Conservation (phyloP, 768 basidiomycete species). For the Amanita pallidorosea region DNA sequence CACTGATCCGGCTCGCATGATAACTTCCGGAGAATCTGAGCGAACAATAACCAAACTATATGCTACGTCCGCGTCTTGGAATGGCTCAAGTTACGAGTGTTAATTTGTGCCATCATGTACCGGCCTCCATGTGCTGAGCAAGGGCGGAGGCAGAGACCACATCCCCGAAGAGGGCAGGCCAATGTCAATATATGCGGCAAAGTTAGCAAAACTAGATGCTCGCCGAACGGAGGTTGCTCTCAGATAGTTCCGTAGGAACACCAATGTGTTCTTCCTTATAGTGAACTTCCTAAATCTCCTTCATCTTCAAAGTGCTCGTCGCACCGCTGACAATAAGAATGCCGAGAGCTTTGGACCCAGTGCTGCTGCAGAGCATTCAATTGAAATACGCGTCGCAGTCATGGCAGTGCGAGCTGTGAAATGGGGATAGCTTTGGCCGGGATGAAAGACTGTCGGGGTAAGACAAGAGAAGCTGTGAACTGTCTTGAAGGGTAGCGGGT, state of each 20-base stretch:
- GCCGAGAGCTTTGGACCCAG: slow-evolving; percentile 35
- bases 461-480: too few relatives aligned
- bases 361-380: slow-evolving; percentile 32
- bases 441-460: not conserved
- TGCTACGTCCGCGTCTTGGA: too few relatives aligned
- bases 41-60: slow-evolving; percentile 3
- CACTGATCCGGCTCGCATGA: slow-evolving; percentile 45
- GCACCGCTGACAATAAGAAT: slow-evolving; percentile 47
- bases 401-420: slow-evolving; percentile 20
- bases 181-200: not conserved
- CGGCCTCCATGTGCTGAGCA: slow-evolving; percentile 17
- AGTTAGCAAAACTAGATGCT: not conserved
- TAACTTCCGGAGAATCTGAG: slow-evolving; percentile 23
- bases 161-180: slow-evolving; percentile 26
- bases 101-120: too few relatives aligned
- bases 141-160: slow-evolving; percentile 39
- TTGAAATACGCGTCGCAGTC: slow-evolving; percentile 38
- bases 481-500: too few relatives aligned
- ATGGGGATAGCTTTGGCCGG: not conserved
- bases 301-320: slow-evolving; percentile 26
- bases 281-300: slow-evolving; percentile 28
- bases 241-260: slow-evolving; percentile 32
- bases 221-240: slow-evolving; percentile 22
- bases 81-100: too few relatives aligned
- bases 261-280: slow-evolving; percentile 26